Conservation (phyloP, 345 rosid species). For the Boechera stricta region DNA sequence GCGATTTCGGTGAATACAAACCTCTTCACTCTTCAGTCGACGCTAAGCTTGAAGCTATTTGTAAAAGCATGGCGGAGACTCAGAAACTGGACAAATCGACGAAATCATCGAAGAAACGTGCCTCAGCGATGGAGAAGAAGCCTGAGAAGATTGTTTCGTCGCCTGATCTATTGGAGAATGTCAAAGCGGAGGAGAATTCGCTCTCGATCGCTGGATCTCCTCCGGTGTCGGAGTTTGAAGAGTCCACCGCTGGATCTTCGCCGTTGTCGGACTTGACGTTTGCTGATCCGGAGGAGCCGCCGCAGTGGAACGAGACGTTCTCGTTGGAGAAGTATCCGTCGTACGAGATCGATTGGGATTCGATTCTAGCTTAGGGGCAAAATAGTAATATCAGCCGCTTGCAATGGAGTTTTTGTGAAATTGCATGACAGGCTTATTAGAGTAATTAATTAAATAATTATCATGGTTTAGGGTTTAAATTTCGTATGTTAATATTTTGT, state of each 20-base stretch:
- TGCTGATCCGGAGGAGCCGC: constrained; percentile 51
- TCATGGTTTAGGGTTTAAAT: constrained; percentile 5
- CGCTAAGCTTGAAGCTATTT: constrained; percentile 87
- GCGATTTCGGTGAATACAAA: constrained; percentile 77
- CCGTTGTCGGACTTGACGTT: constrained; percentile 67
- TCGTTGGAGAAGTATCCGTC: constrained; percentile 86
- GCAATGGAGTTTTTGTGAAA: constrained; percentile 52
- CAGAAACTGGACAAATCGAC: constrained; percentile 56
- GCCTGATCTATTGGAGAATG: constrained; percentile 36
- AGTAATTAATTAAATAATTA: background rate
- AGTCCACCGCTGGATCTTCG: constrained; percentile 57
- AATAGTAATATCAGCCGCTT: constrained; percentile 33
- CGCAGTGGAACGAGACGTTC: constrained; percentile 64
- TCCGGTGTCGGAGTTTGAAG: constrained; percentile 55
- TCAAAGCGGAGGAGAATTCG: constrained; percentile 51
- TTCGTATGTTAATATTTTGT: constrained; percentile 29
- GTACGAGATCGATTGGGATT: constrained; percentile 89
- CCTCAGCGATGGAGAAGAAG: constrained; percentile 23
- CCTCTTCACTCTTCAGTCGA: constrained; percentile 90
- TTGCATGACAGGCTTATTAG: constrained; percentile 38
- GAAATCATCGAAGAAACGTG: constrained; percentile 47
- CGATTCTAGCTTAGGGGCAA: constrained; percentile 54
- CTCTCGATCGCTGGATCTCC: constrained; percentile 41
- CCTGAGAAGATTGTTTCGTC: constrained; percentile 1
- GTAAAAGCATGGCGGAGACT: constrained; percentile 65